Evolutionary conservation across 2,329 filamentous ascomycete genomes (phyloP).

Genomic region (Ophiostoma piceae): DNA sequence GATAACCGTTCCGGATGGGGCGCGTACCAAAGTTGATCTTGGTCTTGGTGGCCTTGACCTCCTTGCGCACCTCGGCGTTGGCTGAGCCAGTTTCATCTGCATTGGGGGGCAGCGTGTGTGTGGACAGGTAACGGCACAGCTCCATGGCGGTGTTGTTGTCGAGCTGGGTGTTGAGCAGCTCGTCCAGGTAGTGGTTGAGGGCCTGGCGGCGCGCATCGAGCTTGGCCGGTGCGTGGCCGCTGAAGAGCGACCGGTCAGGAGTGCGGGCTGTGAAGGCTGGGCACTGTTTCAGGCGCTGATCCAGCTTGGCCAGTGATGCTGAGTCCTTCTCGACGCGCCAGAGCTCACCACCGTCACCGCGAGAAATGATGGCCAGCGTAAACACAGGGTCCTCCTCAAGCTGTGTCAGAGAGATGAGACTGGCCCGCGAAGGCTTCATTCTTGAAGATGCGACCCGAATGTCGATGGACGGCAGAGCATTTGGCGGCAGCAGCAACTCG

Average conservation of each 20-base stretch:
- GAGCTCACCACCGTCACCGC: constrained; percentile 69
- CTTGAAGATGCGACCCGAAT: constrained; percentile 88
- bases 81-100: constrained; percentile 49
- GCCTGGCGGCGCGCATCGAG: constrained; percentile 79
- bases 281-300: constrained; percentile 71
- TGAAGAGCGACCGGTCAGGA: constrained; percentile 82
- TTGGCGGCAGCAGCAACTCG: constrained; percentile 77
- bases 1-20: constrained; percentile 76
- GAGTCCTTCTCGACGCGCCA: constrained; percentile 96
- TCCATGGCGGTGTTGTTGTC: constrained; percentile 71
- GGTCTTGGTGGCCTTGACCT: constrained; percentile 34
- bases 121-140: constrained; percentile 82
- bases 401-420: constrained; percentile 71
- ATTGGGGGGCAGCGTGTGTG: constrained; percentile 57
- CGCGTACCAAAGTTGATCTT: constrained; percentile 58
- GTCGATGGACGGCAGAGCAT: constrained; percentile 78
- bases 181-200: constrained; percentile 79
- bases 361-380: constrained; percentile 77
- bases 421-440: constrained; percentile 86
- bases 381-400: constrained; percentile 92
- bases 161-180: constrained; percentile 74
- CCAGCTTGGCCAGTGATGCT: constrained; percentile 70
- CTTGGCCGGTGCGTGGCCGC: constrained; percentile 86
- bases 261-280: constrained; percentile 67
- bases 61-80: constrained; percentile 31